phyloP scores from a whole-genome alignment of 768 basidiomycete genomes.

The Naganishia vaughanmartiniae region DNA sequence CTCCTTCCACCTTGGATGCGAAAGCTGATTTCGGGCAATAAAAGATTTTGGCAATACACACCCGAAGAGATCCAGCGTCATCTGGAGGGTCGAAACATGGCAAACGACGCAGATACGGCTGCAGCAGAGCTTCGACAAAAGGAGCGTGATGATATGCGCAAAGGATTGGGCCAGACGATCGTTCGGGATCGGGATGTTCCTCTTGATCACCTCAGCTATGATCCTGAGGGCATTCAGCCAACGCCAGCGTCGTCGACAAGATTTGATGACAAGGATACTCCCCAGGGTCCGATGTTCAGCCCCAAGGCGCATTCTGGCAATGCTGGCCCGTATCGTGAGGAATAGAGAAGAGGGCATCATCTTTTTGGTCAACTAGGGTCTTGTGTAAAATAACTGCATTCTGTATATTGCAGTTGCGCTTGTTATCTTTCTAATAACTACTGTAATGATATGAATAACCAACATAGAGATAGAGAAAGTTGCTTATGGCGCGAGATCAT shows the following conservation, averaged over 20 bases:
- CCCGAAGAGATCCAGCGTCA: constrained; percentile 41
- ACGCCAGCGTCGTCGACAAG: constrained; percentile 22
- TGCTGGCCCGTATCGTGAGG: not conserved
- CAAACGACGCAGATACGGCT: constrained; percentile 34
- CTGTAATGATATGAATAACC: too few relatives aligned
- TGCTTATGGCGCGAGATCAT: too few relatives aligned
- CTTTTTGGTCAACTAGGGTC: not conserved
- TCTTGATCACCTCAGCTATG: constrained; percentile 13
- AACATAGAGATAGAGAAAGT: too few relatives aligned
- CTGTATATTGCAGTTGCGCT: not conserved
- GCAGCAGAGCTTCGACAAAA: constrained; percentile 40
- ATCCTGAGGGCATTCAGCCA: constrained; percentile 15
- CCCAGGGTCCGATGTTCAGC: constrained; percentile 3
- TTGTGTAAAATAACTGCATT: not conserved
- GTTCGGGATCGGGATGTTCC: constrained; percentile 18
- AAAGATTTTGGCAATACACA: constrained; percentile 42
- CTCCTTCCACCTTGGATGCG: constrained; percentile 44
- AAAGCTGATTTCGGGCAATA: constrained; percentile 40
- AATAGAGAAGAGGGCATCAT: not conserved
- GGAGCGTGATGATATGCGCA: constrained; percentile 42
- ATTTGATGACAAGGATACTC: constrained; percentile 22
- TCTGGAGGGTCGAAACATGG: constrained; percentile 40
- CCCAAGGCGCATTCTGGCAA: constrained; percentile 2
- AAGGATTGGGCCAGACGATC: constrained; percentile 35
- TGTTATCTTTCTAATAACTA: not conserved